These are phyloP conservation scores for Lasiosphaeria miniovina DNA, from an alignment of 495 filamentous ascomycete species.

Conservation along the genomic window DNA sequence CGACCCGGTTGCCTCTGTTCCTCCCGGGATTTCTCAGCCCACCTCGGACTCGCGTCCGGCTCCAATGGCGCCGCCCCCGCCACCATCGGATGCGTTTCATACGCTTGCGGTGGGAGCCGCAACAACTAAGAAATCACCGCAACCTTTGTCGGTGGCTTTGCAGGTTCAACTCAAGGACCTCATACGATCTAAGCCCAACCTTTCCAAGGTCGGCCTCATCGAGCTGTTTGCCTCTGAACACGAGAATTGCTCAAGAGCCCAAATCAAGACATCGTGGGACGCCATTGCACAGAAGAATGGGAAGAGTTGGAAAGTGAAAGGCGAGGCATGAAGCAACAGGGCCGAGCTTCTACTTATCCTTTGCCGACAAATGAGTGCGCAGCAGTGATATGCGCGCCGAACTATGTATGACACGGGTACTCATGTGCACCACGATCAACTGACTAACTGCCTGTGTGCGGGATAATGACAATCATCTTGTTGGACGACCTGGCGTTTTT, in stretches of 20 bases:
- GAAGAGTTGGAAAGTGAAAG: conserved; percentile 25
- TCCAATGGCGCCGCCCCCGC: conserved; percentile 11
- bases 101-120: conserved; percentile 14
- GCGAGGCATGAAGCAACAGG: conserved; percentile 1
- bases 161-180: conserved; percentile 28
- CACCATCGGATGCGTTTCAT: conserved; percentile 25
- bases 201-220: conserved; percentile 30
- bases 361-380: not conserved
- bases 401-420: not conserved
- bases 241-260: conserved; percentile 11
- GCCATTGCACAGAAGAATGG: conserved; percentile 18
- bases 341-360: not conserved
- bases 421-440: not conserved
- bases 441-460: not conserved
- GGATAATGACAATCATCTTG: not conserved
- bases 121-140: conserved; percentile 22
- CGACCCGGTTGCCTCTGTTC: conserved; percentile 1
- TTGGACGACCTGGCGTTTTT: not conserved
- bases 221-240: conserved; percentile 26
- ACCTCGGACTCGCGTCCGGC: conserved; percentile 1
- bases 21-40: conserved; percentile 1
- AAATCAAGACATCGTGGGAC: conserved; percentile 31
- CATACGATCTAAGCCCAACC: conserved; percentile 20
- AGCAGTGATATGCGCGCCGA: not conserved
- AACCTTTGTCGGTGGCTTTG: conserved; percentile 17